These are phyloP conservation scores for Bjerkandera adusta DNA, from an alignment of 1,284 basidiomycete species.

Conservation along the genomic window DNA sequence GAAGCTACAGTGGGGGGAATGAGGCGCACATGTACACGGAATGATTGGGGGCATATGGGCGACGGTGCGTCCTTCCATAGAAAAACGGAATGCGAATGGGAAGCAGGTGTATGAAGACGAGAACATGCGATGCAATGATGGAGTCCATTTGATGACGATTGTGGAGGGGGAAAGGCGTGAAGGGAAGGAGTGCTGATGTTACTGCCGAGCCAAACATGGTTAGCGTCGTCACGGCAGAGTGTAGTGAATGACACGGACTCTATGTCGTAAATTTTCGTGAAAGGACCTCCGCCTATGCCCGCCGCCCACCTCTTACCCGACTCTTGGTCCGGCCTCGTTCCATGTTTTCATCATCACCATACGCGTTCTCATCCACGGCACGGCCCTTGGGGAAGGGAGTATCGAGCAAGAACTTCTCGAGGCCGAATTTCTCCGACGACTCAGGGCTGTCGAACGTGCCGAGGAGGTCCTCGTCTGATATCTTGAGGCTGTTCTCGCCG, in stretches of 20 bases:
- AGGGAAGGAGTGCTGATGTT: conserved; percentile 11
- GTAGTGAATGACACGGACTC: conserved; percentile 6
- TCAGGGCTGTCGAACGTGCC: conserved; percentile 13
- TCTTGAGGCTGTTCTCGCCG: conserved; percentile 7
- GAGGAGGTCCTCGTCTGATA: conserved; percentile 19
- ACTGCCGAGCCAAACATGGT: no score
- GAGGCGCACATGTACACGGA: conserved; percentile 2
- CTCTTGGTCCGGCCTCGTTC: conserved; percentile 19
- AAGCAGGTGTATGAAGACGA: conserved; percentile 3
- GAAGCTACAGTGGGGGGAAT: conserved; percentile 10
- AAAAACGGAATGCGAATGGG: not conserved
- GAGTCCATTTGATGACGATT: conserved; percentile 12
- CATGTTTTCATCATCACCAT: conserved; percentile 10
- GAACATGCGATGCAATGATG: conserved; percentile 11
- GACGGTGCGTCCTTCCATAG: conserved; percentile 4
- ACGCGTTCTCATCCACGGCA: conserved; percentile 15
- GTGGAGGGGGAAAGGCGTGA: conserved; percentile 12
- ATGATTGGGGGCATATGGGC: conserved; percentile 3
- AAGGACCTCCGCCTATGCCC: conserved; percentile 3
- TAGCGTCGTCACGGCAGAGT: no score
- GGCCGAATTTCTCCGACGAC: conserved; percentile 16
- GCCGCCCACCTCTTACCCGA: conserved; percentile 13
- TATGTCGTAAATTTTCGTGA: conserved; percentile 11
- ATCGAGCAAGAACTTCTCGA: conserved; percentile 17
- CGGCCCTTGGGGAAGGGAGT: conserved; percentile 9